Evolutionary conservation across 169 alveolate genomes (phyloP).

Genomic region (Cyclospora cayetanensis): DNA sequence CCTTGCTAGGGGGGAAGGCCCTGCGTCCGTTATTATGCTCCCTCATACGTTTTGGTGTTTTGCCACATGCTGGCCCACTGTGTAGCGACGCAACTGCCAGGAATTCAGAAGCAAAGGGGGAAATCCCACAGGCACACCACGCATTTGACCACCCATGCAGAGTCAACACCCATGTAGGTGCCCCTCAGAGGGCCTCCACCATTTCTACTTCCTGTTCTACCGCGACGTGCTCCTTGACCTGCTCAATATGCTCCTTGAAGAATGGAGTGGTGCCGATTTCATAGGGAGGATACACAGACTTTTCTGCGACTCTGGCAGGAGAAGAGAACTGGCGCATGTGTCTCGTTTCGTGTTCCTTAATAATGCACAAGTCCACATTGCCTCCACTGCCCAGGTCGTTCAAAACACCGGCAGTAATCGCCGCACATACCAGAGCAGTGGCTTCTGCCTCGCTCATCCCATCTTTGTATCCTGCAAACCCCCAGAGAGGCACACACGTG

Average conservation of each 20-base stretch:
- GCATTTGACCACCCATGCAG: too few species aligned
- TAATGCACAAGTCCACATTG: constrained; percentile 68
- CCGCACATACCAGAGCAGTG: constrained; percentile 73
- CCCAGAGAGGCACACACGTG: too few species aligned
- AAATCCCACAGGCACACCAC: too few species aligned
- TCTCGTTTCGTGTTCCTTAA: constrained; percentile 59
- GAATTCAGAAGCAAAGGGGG: too few species aligned
- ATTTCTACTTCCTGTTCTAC: constrained; percentile 16
- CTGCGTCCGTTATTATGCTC: too few species aligned
- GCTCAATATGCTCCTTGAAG: background rate
- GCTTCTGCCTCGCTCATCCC: constrained; percentile 75
- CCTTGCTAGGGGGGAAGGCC: too few species aligned
- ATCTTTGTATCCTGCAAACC: constrained; percentile 64
- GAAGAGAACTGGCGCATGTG: background rate
- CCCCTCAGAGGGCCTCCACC: background rate
- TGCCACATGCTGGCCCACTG: too few species aligned
- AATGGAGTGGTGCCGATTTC: constrained; percentile 12
- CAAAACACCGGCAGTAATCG: constrained; percentile 72
- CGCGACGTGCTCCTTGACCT: background rate
- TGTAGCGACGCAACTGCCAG: too few species aligned
- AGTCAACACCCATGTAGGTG: too few species aligned
- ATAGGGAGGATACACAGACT: background rate
- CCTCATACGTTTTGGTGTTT: too few species aligned
- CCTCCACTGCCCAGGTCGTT: constrained; percentile 77
- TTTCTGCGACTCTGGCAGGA: background rate